Evolutionary conservation across 2,329 filamentous ascomycete genomes (phyloP).

Genomic region (Hypoxylon sp.): DNA sequence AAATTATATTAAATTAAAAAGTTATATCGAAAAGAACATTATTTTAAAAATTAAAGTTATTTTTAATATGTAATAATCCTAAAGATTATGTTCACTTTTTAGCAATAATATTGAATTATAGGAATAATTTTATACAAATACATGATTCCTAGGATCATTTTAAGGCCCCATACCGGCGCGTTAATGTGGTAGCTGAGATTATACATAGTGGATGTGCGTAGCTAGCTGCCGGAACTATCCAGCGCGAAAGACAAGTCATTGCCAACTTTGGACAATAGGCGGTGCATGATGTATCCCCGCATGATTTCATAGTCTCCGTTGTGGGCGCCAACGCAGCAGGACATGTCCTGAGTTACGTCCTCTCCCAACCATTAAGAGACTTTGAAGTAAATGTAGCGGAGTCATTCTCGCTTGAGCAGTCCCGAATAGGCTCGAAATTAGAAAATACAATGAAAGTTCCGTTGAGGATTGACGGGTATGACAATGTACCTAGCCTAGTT

Average conservation of each 20-base stretch:
- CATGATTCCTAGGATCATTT: no score
- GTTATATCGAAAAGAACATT: no score
- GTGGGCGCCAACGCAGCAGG: slow-evolving; percentile 32
- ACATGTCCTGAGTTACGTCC: background rate
- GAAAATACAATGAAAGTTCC: background rate
- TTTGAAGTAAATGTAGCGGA: slow-evolving; percentile 17
- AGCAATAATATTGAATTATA: no score
- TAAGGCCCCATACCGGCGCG: no score
- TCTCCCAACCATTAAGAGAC: slow-evolving; percentile 1
- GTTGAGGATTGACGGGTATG: slow-evolving; percentile 9
- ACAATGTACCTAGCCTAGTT: slow-evolving; percentile 13
- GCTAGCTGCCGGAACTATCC: slow-evolving; percentile 17
- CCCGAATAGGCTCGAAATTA: slow-evolving; percentile 9
- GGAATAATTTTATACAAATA: no score
- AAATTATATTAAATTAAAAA: no score
- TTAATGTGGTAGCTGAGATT: background rate
- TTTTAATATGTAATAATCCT: no score
- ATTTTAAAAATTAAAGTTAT: no score
- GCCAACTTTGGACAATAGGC: slow-evolving; percentile 35
- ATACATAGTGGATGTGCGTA: slow-evolving; percentile 3
- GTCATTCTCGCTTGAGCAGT: slow-evolving; percentile 28
- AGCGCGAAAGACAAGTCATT: slow-evolving; percentile 33
- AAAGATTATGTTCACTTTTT: no score
- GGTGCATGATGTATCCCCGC: slow-evolving; percentile 41
- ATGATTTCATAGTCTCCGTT: slow-evolving; percentile 44